phyloP scores from a whole-genome alignment of 768 basidiomycete genomes.

The Boletus sensibilis region DNA sequence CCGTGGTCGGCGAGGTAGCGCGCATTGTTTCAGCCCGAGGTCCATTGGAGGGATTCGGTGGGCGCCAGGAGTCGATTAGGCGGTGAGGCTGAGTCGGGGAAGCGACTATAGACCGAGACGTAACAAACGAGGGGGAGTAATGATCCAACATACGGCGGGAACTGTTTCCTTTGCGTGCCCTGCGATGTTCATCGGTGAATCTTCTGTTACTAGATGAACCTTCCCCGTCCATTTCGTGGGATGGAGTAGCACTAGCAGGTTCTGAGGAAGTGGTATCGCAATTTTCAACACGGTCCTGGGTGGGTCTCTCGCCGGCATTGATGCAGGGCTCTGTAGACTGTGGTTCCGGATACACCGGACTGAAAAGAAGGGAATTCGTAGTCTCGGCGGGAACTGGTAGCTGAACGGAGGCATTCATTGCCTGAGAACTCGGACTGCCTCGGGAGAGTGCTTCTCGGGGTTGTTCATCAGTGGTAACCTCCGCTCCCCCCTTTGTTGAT shows the following conservation, averaged over 20 bases:
- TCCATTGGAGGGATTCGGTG: slow-evolving; percentile 1
- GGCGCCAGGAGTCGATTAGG: slow-evolving; percentile 4
- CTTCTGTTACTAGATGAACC: slow-evolving; percentile 12
- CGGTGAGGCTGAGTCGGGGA: slow-evolving; percentile 7
- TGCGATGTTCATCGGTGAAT: slow-evolving; percentile 10
- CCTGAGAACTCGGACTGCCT: slow-evolving; percentile 5
- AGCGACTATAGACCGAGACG: neutral
- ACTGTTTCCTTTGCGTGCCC: slow-evolving; percentile 1
- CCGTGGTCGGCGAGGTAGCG: slow-evolving; percentile 10
- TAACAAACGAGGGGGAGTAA: slow-evolving; percentile 9
- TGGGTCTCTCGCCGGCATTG: neutral
- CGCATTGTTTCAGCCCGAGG: slow-evolving; percentile 21
- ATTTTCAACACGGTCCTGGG: slow-evolving; percentile 1
- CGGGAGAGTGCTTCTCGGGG: neutral
- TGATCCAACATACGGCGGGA: slow-evolving; percentile 5
- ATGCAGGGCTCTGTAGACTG: neutral
- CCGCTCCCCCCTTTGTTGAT: neutral
- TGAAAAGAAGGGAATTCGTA: slow-evolving; percentile 9
- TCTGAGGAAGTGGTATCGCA: slow-evolving; percentile 6
- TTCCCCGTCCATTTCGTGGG: slow-evolving; percentile 6
- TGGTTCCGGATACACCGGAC: slow-evolving; percentile 9
- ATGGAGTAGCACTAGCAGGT: neutral
- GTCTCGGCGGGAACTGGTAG: slow-evolving; percentile 2
- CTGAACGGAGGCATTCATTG: slow-evolving; percentile 9
- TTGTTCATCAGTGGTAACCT: neutral